These are phyloP conservation scores for Fusarium verticillioides DNA, from an alignment of 2,329 filamentous ascomycete species.

Conservation along the genomic window DNA sequence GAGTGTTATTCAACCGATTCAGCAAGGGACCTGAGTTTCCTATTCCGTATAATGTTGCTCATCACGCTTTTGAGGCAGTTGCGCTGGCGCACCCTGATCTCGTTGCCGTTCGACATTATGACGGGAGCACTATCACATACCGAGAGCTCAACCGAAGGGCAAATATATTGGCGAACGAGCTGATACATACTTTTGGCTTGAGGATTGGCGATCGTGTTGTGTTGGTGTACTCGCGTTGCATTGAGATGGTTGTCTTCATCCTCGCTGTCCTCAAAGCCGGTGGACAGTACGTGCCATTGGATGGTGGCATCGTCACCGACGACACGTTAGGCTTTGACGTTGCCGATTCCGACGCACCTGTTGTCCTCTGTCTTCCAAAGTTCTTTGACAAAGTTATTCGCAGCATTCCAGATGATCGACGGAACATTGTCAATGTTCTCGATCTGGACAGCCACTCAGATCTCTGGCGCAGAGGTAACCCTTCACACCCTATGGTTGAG, in stretches of 20 bases:
- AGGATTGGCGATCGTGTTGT: slow-evolving; percentile 30
- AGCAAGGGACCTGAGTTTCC: slow-evolving; percentile 13
- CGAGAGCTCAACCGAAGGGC: slow-evolving; percentile 30
- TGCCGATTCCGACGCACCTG: slow-evolving; percentile 20
- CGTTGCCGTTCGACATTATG: slow-evolving; percentile 23
- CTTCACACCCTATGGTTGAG: slow-evolving; percentile 17
- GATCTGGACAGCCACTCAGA: slow-evolving; percentile 18
- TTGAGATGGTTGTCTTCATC: slow-evolving; percentile 35
- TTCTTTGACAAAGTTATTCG: slow-evolving; percentile 31
- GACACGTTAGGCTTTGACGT: slow-evolving; percentile 30
- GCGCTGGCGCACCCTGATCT: slow-evolving; percentile 32
- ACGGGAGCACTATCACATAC: slow-evolving; percentile 35
- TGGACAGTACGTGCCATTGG: slow-evolving; percentile 31
- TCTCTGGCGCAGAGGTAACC: slow-evolving; percentile 17
- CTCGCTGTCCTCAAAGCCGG: slow-evolving; percentile 32
- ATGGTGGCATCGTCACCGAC: slow-evolving; percentile 31
- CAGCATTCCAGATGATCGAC: slow-evolving; percentile 13
- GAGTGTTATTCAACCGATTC: slow-evolving; percentile 32
- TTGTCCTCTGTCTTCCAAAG: slow-evolving; percentile 28
- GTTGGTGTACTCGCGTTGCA: slow-evolving; percentile 34
- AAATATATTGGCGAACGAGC: slow-evolving; percentile 29
- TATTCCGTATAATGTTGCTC: slow-evolving; percentile 27
- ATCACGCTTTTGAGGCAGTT: slow-evolving; percentile 34
- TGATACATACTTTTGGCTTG: slow-evolving; percentile 15
- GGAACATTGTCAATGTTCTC: slow-evolving; percentile 15